Base-by-base conservation (phyloP, 257 asterid species). In the Echium plantagineum region DNA sequence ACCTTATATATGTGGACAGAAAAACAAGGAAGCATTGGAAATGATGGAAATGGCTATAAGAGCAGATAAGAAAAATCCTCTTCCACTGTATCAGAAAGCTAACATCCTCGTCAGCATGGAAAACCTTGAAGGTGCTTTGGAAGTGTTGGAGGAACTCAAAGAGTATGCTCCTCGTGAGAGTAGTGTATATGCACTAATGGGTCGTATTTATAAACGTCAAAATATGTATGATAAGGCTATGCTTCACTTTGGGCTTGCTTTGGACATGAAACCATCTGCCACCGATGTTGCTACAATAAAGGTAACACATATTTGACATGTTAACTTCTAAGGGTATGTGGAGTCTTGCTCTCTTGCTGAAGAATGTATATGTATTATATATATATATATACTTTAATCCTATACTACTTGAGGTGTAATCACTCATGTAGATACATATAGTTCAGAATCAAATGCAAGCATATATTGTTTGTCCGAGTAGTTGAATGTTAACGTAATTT, bases 41-140 rank as follows among this genome's bases (percentile, higher is more conserved):
- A 85, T 89, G 81, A 86, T 93, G 86, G 96, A 86, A 30, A 85
- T 72, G 71, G 98, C 97, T 61, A 85, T 88, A 59, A 46, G 75
- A 66, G 98, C 98, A 18, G 98, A 93, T 76, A 86, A 77, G 86
- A 89, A 89, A 80, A 93, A 89, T 60, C 98, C 98, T 67, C 83
- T 93, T 69, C 98, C 98, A 58, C 70, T 88, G 58, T 91, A 86
- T 75, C 97, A 91, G 79, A 91, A 88, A 77, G 98, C 98, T 32
- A 89, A 82, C 76, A 85, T 91, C 61, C 90, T 91, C 58, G 75
- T 88, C 63, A 91, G 94, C 82, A 74, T 84, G 95, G 94, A 80
- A 52, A 74, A 81, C 68, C 73, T 85, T 65, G 87, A 88, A 47
- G 94, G 83, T 42, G 98, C 98, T 60, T 74, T 86, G 55, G 86